Percentiles rank a stretch among this genome's conserved stretches.
phyloP scores from a whole-genome alignment of 2,329 filamentous ascomycete genomes.

The Phaeosphaeria sp. region DNA sequence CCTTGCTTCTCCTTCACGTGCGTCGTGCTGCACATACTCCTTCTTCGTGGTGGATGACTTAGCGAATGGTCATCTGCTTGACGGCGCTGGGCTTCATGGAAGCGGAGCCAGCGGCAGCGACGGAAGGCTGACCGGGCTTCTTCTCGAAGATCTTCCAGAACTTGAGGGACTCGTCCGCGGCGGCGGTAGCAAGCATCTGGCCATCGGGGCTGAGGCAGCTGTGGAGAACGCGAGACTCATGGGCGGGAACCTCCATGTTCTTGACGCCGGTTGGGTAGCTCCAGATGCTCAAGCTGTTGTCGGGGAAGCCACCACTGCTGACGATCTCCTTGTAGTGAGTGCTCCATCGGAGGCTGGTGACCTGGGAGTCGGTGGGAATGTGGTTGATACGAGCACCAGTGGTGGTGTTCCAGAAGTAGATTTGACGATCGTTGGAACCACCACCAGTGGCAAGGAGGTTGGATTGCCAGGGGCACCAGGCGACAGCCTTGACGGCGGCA shows the following conservation, averaged over 20 bases:
- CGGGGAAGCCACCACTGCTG: conserved; percentile 96
- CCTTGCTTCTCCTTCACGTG: conserved; percentile 16
- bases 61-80: conserved; percentile 83
- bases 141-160: conserved; percentile 99
- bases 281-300: conserved; percentile 99
- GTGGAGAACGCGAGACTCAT: conserved; percentile 96
- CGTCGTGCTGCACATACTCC: background rate
- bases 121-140: conserved; percentile 78
- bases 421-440: conserved; percentile 94
- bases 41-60: conserved; percentile 15
- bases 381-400: conserved; percentile 97
- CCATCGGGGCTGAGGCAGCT: conserved; percentile 96
- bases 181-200: conserved; percentile 95
- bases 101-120: conserved; percentile 70
- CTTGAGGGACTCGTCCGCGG: conserved; percentile 95
- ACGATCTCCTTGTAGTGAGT: conserved; percentile 97
- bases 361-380: conserved; percentile 97
- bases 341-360: conserved; percentile 95
- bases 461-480: conserved; percentile 99
- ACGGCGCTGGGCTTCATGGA: conserved; percentile 80
- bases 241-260: conserved; percentile 96
- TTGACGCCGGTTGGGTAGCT: conserved; percentile 96
- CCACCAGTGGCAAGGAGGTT: conserved; percentile 96
- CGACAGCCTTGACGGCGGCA: conserved; percentile 95
- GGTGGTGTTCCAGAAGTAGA: conserved; percentile 99